Percentiles rank a stretch among this genome's conserved stretches.
phyloP scores from a whole-genome alignment of 106 monocot species.

The Cymbidium sinense region DNA sequence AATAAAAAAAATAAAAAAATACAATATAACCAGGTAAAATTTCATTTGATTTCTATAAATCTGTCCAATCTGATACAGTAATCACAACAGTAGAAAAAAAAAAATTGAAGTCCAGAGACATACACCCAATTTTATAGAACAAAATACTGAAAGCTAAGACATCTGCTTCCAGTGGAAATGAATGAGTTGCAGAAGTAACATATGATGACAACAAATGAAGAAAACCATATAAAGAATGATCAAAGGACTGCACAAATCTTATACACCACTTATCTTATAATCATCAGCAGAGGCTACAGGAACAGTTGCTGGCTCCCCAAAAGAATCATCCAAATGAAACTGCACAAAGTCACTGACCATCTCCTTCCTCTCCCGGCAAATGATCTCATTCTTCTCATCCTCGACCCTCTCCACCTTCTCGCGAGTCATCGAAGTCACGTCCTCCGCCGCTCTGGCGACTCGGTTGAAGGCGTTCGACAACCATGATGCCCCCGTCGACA shows the following conservation, averaged over 20 bases:
- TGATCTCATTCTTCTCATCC: slow-evolving; percentile 55
- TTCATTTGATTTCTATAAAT: background rate
- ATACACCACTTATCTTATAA: slow-evolving; percentile 17
- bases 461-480: slow-evolving; percentile 43
- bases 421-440: slow-evolving; percentile 53
- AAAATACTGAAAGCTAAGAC: background rate
- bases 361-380: slow-evolving; percentile 37
- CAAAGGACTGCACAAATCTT: background rate
- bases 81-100: background rate
- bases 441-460: slow-evolving; percentile 59
- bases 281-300: slow-evolving; percentile 31
- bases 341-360: slow-evolving; percentile 39
- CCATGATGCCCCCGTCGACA: slow-evolving; percentile 69
- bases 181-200: background rate
- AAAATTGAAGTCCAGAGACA: background rate
- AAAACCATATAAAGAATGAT: background rate
- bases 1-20: too few relatives aligned
- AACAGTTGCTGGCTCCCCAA: slow-evolving; percentile 35
- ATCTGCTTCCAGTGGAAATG: background rate
- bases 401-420: slow-evolving; percentile 68
- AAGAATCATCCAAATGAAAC: slow-evolving; percentile 44
- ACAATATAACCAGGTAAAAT: too few relatives aligned
- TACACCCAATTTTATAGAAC: background rate
- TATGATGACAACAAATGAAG: background rate
- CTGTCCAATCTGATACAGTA: background rate